Evolutionary conservation across 257 asterid genomes (phyloP), one percentile per base, ranked within the genome.

Genomic region (Echium plantagineum): DNA sequence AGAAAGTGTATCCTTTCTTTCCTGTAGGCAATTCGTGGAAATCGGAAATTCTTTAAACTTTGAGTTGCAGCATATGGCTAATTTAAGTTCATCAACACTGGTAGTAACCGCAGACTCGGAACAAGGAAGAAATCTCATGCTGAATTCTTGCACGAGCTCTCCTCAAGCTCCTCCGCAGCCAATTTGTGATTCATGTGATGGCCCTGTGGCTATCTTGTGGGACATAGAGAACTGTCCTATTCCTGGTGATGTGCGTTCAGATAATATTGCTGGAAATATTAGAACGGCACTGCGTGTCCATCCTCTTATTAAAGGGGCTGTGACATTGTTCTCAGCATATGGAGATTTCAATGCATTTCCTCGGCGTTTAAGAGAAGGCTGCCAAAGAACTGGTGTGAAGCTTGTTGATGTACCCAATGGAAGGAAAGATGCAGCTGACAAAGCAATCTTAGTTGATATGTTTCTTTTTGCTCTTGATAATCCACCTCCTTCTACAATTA

Each of bases 221-320:
- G 99, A 93, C 84, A 89, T 93, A 2, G 97, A 93, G 69, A 93
- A 94, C 79, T 94, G 99, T 58, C 96, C 93, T 0, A 88, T 94
- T 55, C 99, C 99, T 15, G 78, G 84, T 71, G 96, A 78, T 51
- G 87, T 89, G 22, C 81, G 91, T 26, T 82, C 97, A 0, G 97
- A 94, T 60, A 97, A 94, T 52, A 95, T 88, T 17, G 95, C 91
- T 20, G 90, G 91, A 26, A 89, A 86, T 64, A 86, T 94, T 46
- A 75, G 97, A 58, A 78, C 75, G 91, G 89, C 99, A 12, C 65
- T 94, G 66, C 79, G 90, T 42, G 79, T 81, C 55, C 94, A 93
- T 72, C 97, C 94, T 18, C 67, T 78, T 18, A 81, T 89, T 19
- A 71, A 60, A 38, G 97, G 99, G 60, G 85, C 89, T 2, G 94